These are phyloP conservation scores for Penicillium riverlandense DNA, from an alignment of 495 filamentous ascomycete genomes.

Conservation along the genomic window DNA sequence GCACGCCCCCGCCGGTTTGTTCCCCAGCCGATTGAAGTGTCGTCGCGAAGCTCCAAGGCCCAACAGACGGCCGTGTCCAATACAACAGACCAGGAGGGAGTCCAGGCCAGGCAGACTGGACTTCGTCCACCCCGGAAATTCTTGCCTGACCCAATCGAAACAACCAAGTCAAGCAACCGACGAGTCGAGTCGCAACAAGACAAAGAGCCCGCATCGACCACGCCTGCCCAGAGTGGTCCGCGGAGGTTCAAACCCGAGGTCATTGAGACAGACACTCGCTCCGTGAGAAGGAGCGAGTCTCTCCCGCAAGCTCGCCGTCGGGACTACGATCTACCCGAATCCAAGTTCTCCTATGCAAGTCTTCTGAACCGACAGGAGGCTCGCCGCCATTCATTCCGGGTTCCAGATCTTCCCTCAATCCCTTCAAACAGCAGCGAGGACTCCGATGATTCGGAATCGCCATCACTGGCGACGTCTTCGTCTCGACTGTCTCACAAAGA, in stretches of 20 bases:
- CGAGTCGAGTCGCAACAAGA: conserved; percentile 1
- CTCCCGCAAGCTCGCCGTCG: conserved; percentile 10
- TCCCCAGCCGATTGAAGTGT: conserved; percentile 63
- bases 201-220: conserved; percentile 5
- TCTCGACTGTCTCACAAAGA: conserved; percentile 28
- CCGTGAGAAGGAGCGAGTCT: conserved; percentile 29
- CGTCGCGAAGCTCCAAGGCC: conserved; percentile 47
- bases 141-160: conserved; percentile 22
- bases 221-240: conserved; percentile 7
- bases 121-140: conserved; percentile 11
- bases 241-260: conserved; percentile 51
- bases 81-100: neutral
- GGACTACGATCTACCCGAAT: conserved; percentile 22
- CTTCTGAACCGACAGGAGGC: conserved; percentile 31
- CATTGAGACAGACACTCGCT: conserved; percentile 48
- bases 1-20: conserved; percentile 28
- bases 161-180: conserved; percentile 16
- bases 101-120: too few relatives aligned
- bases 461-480: conserved; percentile 43
- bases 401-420: conserved; percentile 45
- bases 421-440: conserved; percentile 51
- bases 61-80: conserved; percentile 22
- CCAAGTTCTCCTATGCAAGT: conserved; percentile 39
- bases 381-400: conserved; percentile 48
- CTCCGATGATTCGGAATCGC: conserved; percentile 39